A percentile compares a stretch with the other conserved stretches of the same genome.
Evolutionary conservation across 305 asterid species (phyloP).

Genomic region (Solanum hybrid): DNA sequence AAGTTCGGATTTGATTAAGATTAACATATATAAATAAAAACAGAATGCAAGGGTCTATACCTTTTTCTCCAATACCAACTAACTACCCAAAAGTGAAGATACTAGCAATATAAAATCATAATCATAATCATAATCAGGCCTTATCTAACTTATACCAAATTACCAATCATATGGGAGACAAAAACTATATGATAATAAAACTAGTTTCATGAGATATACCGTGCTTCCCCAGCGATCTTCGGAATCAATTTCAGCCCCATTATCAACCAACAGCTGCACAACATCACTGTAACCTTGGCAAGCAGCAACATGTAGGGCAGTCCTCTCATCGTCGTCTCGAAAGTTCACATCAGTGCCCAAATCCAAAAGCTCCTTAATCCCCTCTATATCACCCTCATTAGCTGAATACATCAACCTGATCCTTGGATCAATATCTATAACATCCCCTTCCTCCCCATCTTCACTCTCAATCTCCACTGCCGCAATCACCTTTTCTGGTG

Average conservation of each 20-base stretch:
- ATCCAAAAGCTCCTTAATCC: constrained; percentile 65
- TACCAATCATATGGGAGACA: background rate
- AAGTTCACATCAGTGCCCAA: constrained; percentile 66
- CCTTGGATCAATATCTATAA: constrained; percentile 57
- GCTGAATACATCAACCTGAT: constrained; percentile 72
- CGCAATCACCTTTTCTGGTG: constrained; percentile 50
- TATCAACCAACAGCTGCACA: constrained; percentile 45
- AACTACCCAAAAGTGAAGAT: background rate
- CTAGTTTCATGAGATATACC: constrained; percentile 35
- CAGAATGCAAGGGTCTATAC: background rate
- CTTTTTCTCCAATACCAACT: background rate
- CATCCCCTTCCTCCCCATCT: constrained; percentile 27
- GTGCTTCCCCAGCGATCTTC: constrained; percentile 97
- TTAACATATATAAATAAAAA: background rate
- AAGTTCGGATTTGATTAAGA: background rate
- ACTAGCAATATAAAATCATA: background rate
- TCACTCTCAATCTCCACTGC: constrained; percentile 39
- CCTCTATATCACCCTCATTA: constrained; percentile 76
- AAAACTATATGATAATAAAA: background rate
- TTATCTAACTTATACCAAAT: background rate
- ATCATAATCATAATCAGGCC: background rate
- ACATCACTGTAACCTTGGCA: constrained; percentile 85
- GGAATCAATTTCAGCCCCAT: constrained; percentile 56
- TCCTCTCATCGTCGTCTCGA: constrained; percentile 75
- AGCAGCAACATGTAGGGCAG: constrained; percentile 88